These are phyloP conservation scores for Saccharomyces paradoxus DNA, from an alignment of 805 yeast species.

Conservation along the genomic window DNA sequence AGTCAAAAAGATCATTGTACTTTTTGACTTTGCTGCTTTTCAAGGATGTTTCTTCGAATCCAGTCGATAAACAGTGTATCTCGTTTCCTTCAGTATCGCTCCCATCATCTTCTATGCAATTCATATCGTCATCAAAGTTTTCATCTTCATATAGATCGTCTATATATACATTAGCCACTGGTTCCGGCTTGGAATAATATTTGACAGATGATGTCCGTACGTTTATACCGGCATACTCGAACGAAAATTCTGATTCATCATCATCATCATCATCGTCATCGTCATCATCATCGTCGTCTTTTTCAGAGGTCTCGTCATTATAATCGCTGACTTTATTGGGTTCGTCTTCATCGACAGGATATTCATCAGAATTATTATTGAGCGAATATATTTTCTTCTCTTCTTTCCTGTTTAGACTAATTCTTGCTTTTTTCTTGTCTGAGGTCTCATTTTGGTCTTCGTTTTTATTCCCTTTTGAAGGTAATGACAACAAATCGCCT, in stretches of 20 bases:
- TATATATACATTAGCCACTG: conserved; percentile 28
- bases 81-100: conserved; percentile 1
- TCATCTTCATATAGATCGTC: conserved; percentile 36
- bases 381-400: background rate
- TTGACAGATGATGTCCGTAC: conserved; percentile 48
- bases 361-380: background rate
- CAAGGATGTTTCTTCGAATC: background rate
- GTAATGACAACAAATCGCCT: conserved; percentile 2
- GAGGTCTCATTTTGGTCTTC: background rate
- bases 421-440: background rate
- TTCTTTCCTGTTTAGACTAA: background rate
- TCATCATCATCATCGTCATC: conserved; percentile 17
- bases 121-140: conserved; percentile 37
- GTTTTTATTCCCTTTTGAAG: background rate
- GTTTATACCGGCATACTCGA: conserved; percentile 38
- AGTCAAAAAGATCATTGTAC: conserved; percentile 21
- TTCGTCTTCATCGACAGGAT: background rate
- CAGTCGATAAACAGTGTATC: background rate
- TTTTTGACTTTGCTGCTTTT: conserved; percentile 5
- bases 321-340: background rate
- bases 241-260: conserved; percentile 37
- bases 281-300: conserved; percentile 6
- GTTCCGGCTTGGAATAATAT: conserved; percentile 36
- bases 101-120: conserved; percentile 10
- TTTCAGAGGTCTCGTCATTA: background rate